Evolutionary conservation across 2,329 filamentous ascomycete genomes (phyloP), one percentile per base, ranked within the genome.

Genomic region (Dactylellina haptotyla): DNA sequence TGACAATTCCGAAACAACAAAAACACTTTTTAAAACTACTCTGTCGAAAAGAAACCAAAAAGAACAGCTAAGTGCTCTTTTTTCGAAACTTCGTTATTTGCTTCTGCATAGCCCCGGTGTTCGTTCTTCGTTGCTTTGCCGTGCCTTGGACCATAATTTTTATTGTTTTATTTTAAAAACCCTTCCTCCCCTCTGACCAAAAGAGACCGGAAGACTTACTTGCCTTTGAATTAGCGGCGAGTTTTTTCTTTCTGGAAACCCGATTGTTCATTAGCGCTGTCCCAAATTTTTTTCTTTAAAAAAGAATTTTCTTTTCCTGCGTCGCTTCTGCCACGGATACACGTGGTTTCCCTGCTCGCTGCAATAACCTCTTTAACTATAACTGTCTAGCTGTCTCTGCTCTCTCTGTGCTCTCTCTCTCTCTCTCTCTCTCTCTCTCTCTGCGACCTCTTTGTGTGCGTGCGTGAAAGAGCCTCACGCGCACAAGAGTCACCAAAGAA

Each of bases 61-160:
- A 73, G 32, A 41, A 66, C 30, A 74, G 63, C 61, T 66, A 74
- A 74, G 63, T 66, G 57, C 41, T 67, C 57, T 65, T 37, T 61
- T 56, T 72, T 58, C 57, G 8, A 25, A 2, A 30, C 12, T 28
- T 20, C 30, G 58, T 58, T 51, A 20, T 57, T 64, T 58, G 41
- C 39, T 30, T 56, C 54, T 48, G 62, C 62, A 67, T 65, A 59
- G 59, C 59, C 58, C 67, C 41, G 67, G 67, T 65, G 67, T 72
- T 64, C 45, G 48, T 53, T 48, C 45, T 53, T 65, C 53, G 53
- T 57, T 72, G 53, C 37, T 53, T 56, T 65, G 45, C 53, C 41
- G 48, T 54, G 32, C 26, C 37, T 50, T 56, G 45, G 56, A 54
- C 64, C 63, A 18, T 28, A 14, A 28, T 56, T 9, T 9, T 58